phyloP scores from a whole-genome alignment of 2,329 filamentous ascomycete species.

The Aureobasidium sp. region DNA sequence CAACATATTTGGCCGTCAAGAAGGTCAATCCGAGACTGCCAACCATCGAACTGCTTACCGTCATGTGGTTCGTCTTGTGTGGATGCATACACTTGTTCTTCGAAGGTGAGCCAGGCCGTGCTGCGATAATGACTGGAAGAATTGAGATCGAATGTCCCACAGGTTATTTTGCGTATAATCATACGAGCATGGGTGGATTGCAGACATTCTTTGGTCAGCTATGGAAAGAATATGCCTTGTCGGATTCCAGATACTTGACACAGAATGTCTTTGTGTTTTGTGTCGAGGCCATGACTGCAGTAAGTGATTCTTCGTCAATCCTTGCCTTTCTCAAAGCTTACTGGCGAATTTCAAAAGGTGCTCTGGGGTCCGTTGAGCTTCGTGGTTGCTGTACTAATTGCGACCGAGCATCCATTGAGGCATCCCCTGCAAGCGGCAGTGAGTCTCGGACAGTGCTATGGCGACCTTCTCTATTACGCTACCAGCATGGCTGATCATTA shows the following conservation, averaged over 20 bases:
- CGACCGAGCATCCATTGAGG: conserved; percentile 48
- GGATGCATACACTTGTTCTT: conserved; percentile 72
- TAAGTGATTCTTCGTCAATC: conserved; percentile 36
- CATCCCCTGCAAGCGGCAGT: conserved; percentile 55
- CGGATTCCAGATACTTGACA: conserved; percentile 80
- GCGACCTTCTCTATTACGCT: conserved; percentile 57
- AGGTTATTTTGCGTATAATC: conserved; percentile 72
- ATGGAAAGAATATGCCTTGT: conserved; percentile 88
- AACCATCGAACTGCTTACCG: conserved; percentile 49
- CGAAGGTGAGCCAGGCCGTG: conserved; percentile 50
- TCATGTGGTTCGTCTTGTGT: conserved; percentile 73
- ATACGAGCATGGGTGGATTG: conserved; percentile 56
- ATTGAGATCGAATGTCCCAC: background rate
- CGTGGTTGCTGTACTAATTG: conserved; percentile 48
- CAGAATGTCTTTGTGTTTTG: conserved; percentile 79
- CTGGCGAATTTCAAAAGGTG: conserved; percentile 33
- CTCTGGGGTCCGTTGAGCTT: conserved; percentile 58
- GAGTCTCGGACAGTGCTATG: conserved; percentile 58
- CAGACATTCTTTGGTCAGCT: conserved; percentile 74
- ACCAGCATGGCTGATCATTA: conserved; percentile 57
- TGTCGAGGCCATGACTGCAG: conserved; percentile 75
- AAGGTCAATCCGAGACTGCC: conserved; percentile 47
- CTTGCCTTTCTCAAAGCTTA: background rate
- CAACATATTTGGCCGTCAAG: conserved; percentile 50
- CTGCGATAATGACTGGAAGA: too few species aligned